Conservation (phyloP, 208 protist species). For the Trichomonas gallinae region DNA sequence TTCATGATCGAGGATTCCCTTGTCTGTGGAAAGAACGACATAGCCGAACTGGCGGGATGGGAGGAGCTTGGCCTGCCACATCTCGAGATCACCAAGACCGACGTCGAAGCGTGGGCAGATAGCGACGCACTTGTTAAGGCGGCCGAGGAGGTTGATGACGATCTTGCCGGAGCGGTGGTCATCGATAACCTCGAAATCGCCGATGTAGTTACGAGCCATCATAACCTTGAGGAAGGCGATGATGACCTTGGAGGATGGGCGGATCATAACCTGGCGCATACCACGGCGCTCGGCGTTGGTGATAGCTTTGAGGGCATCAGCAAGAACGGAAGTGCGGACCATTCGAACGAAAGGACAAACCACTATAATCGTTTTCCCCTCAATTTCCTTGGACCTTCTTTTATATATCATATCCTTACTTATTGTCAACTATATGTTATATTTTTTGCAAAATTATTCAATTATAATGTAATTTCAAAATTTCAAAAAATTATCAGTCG, state of each 20-base stretch:
- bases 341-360: conserved; percentile 53
- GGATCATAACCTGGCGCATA: conserved; percentile 97
- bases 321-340: conserved; percentile 93
- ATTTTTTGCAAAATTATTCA: too few species aligned
- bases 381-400: too few species aligned
- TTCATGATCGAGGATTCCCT: conserved; percentile 99
- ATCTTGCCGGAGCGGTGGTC: conserved; percentile 98
- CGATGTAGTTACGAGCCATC: conserved; percentile 99
- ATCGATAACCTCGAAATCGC: conserved; percentile 99
- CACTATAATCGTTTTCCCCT: not conserved
- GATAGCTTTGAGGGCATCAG: conserved; percentile 89
- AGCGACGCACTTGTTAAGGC: conserved; percentile 99
- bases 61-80: conserved; percentile 93
- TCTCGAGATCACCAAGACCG: conserved; percentile 79
- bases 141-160: conserved; percentile 97
- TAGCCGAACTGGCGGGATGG: conserved; percentile 99
- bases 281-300: conserved; percentile 93
- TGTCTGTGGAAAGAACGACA: conserved; percentile 97
- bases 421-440: too few species aligned
- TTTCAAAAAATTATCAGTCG: too few species aligned
- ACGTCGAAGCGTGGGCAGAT: conserved; percentile 62
- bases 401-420: too few species aligned
- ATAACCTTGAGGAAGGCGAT: conserved; percentile 99
- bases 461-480: too few species aligned
- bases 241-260: conserved; percentile 97